Evolutionary conservation across 306 rosid species (phyloP), one percentile per base, ranked within the genome.

Genomic region (Quercus engelmannii): DNA sequence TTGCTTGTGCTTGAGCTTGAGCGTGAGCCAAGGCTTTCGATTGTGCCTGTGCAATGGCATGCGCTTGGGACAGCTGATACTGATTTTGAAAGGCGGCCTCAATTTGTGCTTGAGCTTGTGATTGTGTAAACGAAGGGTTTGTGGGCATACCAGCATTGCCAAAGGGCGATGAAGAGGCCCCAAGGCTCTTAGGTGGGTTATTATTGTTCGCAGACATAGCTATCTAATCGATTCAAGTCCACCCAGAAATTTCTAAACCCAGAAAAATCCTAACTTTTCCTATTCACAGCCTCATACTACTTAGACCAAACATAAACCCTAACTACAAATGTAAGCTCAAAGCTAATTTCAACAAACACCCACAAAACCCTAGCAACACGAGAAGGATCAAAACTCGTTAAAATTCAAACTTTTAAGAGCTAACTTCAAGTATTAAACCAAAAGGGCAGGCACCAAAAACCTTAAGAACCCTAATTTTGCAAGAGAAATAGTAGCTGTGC

Each of bases 1-100:
- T 94, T 2, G 89, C 92, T 49, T 86, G 92, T 20, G 86, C 95
- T 74, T 92, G 97, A 70, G 88, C 98, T 41, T 91, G 94, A 6
- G 93, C 94, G 9, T 89, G 91, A 9, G 87, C 94, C 15, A 88
- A 92, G 17, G 93, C 95, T 79, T 96, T 90, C 8, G 92, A 84
- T 82, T 93, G 97, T 12, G 96, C 99, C 76, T 96, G 99, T 12
- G 93, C 98, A 73, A 96, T 85, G 72, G 97, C 99, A 86, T 96
- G 99, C 0, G 97, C 98, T 84, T 91, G 97, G 67, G 97, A 87
- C 55, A 90, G 80, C 79, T 91, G 98, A 86, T 79, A 96, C 52
- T 93, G 98, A 59, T 84, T 88, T 84, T 91, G 99, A 79, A 84
- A 93, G 69, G 94, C 90, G 69, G 88, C 89, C 55, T 88, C 94